These are phyloP conservation scores for Xylaria acuta DNA, from an alignment of 495 filamentous ascomycete species.

Conservation along the genomic window DNA sequence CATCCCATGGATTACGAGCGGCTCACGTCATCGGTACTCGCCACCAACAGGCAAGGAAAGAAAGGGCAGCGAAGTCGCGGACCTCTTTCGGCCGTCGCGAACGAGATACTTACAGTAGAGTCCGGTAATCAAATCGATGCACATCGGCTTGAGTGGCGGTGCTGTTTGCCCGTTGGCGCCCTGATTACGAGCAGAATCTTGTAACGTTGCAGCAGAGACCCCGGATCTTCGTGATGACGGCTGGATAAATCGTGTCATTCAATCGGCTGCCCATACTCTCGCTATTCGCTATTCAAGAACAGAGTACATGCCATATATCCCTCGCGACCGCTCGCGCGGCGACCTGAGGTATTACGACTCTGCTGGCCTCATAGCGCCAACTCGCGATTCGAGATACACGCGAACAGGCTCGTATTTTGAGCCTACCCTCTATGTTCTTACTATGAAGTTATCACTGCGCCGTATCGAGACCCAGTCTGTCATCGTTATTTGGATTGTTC, in stretches of 20 bases:
- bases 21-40: not conserved
- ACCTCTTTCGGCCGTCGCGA: not conserved
- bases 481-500: not conserved
- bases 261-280: not conserved
- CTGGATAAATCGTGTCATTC: not conserved
- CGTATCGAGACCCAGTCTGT: not conserved
- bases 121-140: not conserved
- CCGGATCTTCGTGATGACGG: not conserved
- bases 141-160: not conserved
- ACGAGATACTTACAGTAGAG: not conserved
- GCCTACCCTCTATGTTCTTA: not conserved
- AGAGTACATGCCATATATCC: not conserved
- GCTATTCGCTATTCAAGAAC: not conserved
- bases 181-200: not conserved
- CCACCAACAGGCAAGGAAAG: not conserved
- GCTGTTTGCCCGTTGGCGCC: not conserved
- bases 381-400: not conserved
- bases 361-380: not conserved
- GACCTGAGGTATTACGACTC: not conserved
- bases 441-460: not conserved
- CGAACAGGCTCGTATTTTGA: not conserved
- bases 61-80: not conserved
- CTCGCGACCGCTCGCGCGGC: not conserved
- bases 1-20: not conserved
- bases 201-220: conserved; percentile 1